Conservation (phyloP, 108 stramenopile species). For the Skeletonema grethae region DNA sequence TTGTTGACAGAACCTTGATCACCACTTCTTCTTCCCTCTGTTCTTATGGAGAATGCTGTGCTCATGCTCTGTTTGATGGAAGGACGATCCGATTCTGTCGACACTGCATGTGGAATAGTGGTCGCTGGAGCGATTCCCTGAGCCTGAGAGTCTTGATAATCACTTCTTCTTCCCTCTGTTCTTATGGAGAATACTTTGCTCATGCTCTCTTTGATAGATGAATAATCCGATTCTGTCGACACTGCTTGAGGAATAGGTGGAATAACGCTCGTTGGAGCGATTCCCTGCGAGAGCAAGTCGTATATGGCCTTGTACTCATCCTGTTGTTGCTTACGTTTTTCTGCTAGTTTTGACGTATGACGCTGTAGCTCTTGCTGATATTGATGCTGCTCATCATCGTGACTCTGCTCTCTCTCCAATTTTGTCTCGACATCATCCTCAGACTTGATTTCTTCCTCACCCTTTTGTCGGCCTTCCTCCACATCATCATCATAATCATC, state of each 20-base stretch:
- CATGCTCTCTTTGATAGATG: not conserved
- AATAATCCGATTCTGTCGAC: not conserved
- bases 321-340: not conserved
- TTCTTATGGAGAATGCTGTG: not conserved
- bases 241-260: not conserved
- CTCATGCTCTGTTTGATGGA: not conserved
- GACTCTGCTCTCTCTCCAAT: not conserved
- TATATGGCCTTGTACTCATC: not conserved
- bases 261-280: not conserved
- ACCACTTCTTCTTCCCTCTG: not conserved
- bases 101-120: not conserved
- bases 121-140: too few species aligned
- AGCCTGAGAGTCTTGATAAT: not conserved
- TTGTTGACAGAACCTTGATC: not conserved
- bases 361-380: too few species aligned
- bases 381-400: too few species aligned
- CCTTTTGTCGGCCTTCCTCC: not conserved
- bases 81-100: not conserved
- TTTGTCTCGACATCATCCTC: not conserved
- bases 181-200: not conserved
- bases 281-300: not conserved
- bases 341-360: too few species aligned
- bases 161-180: not conserved
- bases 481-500: not conserved
- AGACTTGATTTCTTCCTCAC: too few species aligned